Evolutionary conservation across 306 rosid genomes (phyloP), one percentile per base, ranked within the genome.

Genomic region (Cucumis melo): DNA sequence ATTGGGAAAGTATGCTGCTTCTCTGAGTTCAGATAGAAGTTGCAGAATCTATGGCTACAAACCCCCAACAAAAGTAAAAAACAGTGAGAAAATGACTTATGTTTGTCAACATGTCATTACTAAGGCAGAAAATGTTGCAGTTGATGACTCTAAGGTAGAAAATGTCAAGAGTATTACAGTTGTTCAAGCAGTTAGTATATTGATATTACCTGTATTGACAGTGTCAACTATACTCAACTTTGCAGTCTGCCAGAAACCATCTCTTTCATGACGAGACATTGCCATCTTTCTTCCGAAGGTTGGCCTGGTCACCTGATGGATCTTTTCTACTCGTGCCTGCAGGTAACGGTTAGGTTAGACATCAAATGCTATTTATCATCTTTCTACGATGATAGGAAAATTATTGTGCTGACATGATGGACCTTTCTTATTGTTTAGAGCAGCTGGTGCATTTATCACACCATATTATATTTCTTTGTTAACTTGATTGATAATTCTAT

Each of bases 251-350:
- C 17, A 93, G 85, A 83, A 84, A 72, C 81, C 93, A 90, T 87
- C 94, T 93, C 67, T 93, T 93, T 83, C 92, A 90, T 19, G 97
- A 93, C 15, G 97, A 91, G 82, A 93, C 98, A 0, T 78, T 93
- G 86, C 96, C 97, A 39, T 93, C 98, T 75, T 93, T 93, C 84
- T 93, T 93, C 84, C 87, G 97, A 81, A 93, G 98, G 85, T 81
- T 89, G 80, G 85, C 97, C 38, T 93, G 98, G 98, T 93, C 97
- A 84, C 97, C 98, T 59, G 97, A 93, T 83, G 98, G 98, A 71
- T 91, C 89, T 21, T 91, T 93, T 87, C 80, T 93, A 80, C 85
- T 93, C 62, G 96, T 89, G 74, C 98, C 97, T 77, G 96, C 98
- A 87, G 98, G 98, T 93, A 87, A 67, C 32, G 44, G 19, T 7